These are phyloP conservation scores for Sisymbrium irio DNA, from an alignment of 345 rosid species.

Conservation along the genomic window DNA sequence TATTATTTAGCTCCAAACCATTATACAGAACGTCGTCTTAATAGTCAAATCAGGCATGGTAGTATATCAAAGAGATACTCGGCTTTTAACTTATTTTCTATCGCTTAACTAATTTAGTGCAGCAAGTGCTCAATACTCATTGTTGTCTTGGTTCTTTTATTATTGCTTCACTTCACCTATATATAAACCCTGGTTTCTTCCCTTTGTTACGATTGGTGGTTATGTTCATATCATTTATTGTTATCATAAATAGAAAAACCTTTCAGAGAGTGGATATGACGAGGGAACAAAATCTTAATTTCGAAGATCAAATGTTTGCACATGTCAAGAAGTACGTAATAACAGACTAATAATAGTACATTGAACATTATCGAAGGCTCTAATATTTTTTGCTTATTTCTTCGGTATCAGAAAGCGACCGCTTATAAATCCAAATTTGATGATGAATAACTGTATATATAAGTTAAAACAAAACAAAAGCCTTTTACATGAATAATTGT, in stretches of 20 bases:
- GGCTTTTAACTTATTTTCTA: not conserved
- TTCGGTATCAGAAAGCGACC: not conserved
- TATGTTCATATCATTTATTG: not conserved
- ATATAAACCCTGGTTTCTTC: not conserved
- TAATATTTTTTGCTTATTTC: not conserved
- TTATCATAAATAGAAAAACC: not conserved
- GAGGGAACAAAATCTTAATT: not conserved
- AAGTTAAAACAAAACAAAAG: not conserved
- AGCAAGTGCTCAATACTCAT: no score
- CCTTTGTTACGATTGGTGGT: not conserved
- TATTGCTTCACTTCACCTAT: not conserved
- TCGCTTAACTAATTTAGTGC: not conserved
- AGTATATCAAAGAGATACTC: not conserved
- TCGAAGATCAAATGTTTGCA: not conserved
- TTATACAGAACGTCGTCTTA: not conserved
- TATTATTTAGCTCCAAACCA: not conserved
- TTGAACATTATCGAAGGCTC: not conserved
- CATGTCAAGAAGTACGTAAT: not conserved
- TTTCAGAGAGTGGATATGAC: not conserved
- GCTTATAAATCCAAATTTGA: not conserved
- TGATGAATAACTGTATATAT: no score
- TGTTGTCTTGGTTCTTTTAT: no score
- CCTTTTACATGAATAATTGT: no score
- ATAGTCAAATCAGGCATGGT: not conserved
- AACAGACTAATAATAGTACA: not conserved